A percentile compares a stretch with the other conserved stretches of the same genome.
These are phyloP conservation scores for Solanum etuberosum DNA, from an alignment of 257 asterid species.

Conservation along the genomic window DNA sequence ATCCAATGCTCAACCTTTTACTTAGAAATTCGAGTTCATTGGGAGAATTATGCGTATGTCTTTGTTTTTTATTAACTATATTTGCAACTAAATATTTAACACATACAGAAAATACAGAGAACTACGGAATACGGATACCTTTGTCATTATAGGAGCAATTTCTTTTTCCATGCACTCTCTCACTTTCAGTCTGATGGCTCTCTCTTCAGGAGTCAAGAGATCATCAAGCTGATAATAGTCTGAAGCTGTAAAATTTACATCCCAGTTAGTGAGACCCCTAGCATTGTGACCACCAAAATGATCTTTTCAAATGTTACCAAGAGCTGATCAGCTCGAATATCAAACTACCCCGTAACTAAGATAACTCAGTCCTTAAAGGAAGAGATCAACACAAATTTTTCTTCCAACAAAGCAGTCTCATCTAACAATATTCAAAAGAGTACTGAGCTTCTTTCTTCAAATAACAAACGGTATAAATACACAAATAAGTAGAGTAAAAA, in stretches of 20 bases:
- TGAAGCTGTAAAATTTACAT: constrained; percentile 42
- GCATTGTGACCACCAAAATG: background rate
- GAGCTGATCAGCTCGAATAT: background rate
- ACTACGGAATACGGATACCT: constrained; percentile 35
- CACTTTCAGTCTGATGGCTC: constrained; percentile 46
- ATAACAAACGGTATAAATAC: background rate
- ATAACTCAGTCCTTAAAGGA: background rate
- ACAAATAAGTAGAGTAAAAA: background rate
- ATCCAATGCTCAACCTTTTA: background rate
- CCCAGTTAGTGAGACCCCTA: background rate
- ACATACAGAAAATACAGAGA: background rate
- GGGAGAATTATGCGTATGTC: background rate
- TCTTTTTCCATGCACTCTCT: constrained; percentile 88
- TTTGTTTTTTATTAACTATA: background rate
- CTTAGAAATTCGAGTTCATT: background rate
- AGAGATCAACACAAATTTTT: background rate
- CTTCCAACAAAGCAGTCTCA: background rate
- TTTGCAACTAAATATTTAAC: background rate
- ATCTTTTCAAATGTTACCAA: background rate
- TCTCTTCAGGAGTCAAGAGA: constrained; percentile 65
- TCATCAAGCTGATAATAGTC: constrained; percentile 92
- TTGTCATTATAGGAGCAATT: constrained; percentile 89
- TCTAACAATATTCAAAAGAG: background rate
- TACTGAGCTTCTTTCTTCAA: background rate
- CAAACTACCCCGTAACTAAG: background rate